Conservation (phyloP, 129 eudicot genomes). For the Centella asiatica region DNA sequence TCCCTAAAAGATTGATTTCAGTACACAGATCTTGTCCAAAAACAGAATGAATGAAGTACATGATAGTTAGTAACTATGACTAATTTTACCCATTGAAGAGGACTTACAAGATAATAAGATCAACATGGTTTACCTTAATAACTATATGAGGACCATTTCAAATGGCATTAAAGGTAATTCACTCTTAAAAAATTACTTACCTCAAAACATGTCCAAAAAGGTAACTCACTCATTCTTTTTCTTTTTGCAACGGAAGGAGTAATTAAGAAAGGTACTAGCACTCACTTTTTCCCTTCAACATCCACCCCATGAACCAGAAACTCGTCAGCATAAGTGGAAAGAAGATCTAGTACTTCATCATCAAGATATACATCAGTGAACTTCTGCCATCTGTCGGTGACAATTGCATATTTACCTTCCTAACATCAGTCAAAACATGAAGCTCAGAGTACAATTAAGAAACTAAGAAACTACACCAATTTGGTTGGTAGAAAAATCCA, state of each 20-base stretch:
- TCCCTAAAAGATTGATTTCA: too few relatives aligned
- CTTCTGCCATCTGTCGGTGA: constrained; percentile 98
- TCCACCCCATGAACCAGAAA: constrained; percentile 98
- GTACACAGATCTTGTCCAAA: too few relatives aligned
- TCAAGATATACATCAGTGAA: constrained; percentile 80
- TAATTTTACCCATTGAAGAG: too few relatives aligned
- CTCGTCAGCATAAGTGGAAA: constrained; percentile 76
- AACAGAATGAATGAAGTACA: too few relatives aligned
- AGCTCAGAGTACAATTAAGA: neutral
- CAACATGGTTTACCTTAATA: too few relatives aligned
- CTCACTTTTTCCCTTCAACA: constrained; percentile 98
- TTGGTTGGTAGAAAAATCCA: neutral
- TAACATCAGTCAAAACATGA: constrained; percentile 26
- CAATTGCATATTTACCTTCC: constrained; percentile 83
- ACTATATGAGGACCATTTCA: too few relatives aligned
- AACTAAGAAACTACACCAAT: neutral
- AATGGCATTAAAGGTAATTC: too few relatives aligned
- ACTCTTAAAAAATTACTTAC: too few relatives aligned
- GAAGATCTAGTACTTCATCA: constrained; percentile 49
- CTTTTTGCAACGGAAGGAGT: neutral
- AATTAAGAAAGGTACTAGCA: constrained; percentile 1
- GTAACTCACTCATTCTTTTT: too few relatives aligned
- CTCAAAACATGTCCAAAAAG: too few relatives aligned
- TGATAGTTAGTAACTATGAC: too few relatives aligned
- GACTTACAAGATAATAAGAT: too few relatives aligned